Evolutionary conservation across 2,329 filamentous ascomycete species (phyloP), one percentile per base, ranked within the genome.

Genomic region (Didymella arachidicola): DNA sequence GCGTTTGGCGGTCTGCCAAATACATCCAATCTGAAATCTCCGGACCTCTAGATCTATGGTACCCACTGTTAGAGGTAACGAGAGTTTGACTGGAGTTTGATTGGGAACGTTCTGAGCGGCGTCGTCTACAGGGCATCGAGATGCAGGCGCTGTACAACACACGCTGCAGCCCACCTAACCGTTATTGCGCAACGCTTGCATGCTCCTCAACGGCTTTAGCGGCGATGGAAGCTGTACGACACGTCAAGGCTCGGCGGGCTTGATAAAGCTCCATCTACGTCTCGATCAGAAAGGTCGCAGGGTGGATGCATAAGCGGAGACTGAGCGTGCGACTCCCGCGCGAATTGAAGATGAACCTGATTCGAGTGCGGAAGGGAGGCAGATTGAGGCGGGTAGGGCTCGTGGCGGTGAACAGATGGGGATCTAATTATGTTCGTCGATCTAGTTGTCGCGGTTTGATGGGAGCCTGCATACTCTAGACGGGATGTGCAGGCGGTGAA

Each of bases 101-200:
- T 8, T 36, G 32, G 32, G n/a, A 7, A 8, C 11, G n/a, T n/a
- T 19, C n/a, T 18, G 7, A 14, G 38, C 19, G 25, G 38, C 22
- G 41, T 14, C 32, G 16, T 11, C 22, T 26, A 42, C 39, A 11
- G 12, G 12, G 7, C 30, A 30, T 45, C 43, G 8, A 22, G 27
- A 26, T 22, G 7, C 4, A 7, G 11, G 18, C 19, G 51, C 43
- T 46, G 51, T 53, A 53, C 43, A 47, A 53, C 51, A 53, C 51
- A 53, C 26, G 34, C 26, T 47, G 51, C 51, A 29, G 18, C 38
- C 18, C 10, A 42, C 8, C 14, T 44, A 14, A 38, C 46, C 27
- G 54, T 34, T 46, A 42, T 57, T 57, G 54, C 54, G 47, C 54
- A 42, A 57, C 47, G n/a, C 27, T 42, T 47, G 54, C 54, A 42